phyloP scores from a whole-genome alignment of 2,329 filamentous ascomycete genomes.

The Metarhizium brunneum region DNA sequence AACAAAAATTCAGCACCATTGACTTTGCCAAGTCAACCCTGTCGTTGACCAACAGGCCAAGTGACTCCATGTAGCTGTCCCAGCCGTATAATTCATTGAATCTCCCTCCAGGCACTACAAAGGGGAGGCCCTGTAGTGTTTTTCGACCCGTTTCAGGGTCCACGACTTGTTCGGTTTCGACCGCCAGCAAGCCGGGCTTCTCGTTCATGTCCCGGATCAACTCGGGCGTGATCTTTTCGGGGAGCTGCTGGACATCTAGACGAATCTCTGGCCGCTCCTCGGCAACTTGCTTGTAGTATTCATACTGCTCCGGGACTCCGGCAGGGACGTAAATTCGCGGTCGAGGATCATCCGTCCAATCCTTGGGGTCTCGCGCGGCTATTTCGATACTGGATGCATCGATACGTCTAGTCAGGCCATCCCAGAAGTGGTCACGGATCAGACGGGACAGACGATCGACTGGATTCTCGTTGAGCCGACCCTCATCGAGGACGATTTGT shows the following conservation, averaged over 20 bases:
- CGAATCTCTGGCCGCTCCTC: slow-evolving; percentile 71
- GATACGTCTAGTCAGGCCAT: slow-evolving; percentile 78
- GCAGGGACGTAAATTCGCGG: slow-evolving; percentile 86
- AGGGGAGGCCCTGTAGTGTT: slow-evolving; percentile 72
- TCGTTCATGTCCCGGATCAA: slow-evolving; percentile 75
- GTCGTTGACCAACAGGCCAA: slow-evolving; percentile 80
- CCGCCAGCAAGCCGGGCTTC: slow-evolving; percentile 79
- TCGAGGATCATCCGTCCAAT: slow-evolving; percentile 84
- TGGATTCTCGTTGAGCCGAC: slow-evolving; percentile 87
- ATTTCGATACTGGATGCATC: slow-evolving; percentile 81
- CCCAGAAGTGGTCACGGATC: slow-evolving; percentile 89
- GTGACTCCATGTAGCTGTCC: slow-evolving; percentile 98
- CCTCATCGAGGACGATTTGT: slow-evolving; percentile 84
- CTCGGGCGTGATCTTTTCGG: slow-evolving; percentile 68
- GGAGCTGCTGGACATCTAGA: slow-evolving; percentile 75
- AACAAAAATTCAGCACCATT: slow-evolving; percentile 95
- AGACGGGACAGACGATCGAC: slow-evolving; percentile 79
- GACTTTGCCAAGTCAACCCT: slow-evolving; percentile 80
- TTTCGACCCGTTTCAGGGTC: slow-evolving; percentile 57
- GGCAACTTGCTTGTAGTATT: slow-evolving; percentile 80
- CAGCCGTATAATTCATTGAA: slow-evolving; percentile 99
- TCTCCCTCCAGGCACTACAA: slow-evolving; percentile 92
- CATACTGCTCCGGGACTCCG: slow-evolving; percentile 77
- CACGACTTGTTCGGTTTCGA: slow-evolving; percentile 72
- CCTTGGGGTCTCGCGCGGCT: slow-evolving; percentile 84